Conservation (phyloP, 2,329 filamentous ascomycete genomes). For the Cladophialophora bantiana region DNA sequence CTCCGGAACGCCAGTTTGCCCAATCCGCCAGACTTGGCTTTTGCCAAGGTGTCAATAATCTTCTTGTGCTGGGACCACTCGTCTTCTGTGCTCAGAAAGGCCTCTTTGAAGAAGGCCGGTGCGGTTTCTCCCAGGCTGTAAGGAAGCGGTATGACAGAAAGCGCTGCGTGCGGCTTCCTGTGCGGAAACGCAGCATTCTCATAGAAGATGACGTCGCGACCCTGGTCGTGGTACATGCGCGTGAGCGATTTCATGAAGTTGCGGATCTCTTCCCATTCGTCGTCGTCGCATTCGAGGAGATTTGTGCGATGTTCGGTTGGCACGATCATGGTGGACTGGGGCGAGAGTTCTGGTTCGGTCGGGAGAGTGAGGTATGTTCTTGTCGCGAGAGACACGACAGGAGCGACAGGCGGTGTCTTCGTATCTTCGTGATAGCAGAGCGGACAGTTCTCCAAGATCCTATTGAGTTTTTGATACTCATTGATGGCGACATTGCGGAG, state of each 20-base stretch:
- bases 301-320: conserved; percentile 87
- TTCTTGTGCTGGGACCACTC: conserved; percentile 97
- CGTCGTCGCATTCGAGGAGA: conserved; percentile 95
- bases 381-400: conserved; percentile 84
- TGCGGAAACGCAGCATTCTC: conserved; percentile 89
- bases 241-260: conserved; percentile 99
- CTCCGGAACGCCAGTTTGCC: conserved; percentile 83
- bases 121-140: conserved; percentile 90
- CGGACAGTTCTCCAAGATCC: conserved; percentile 83
- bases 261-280: conserved; percentile 98
- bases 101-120: conserved; percentile 93
- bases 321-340: conserved; percentile 85
- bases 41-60: conserved; percentile 80
- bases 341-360: conserved; percentile 84
- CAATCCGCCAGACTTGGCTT: conserved; percentile 63
- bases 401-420: conserved; percentile 77
- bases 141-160: conserved; percentile 86
- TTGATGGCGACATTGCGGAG: conserved; percentile 85
- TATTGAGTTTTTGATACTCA: conserved; percentile 89
- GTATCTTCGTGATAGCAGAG: conserved; percentile 92
- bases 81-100: conserved; percentile 84
- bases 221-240: conserved; percentile 91
- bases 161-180: conserved; percentile 80
- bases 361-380: conserved; percentile 86
- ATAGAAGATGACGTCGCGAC: conserved; percentile 93